A percentile compares a stretch with the other conserved stretches of the same genome.
These are phyloP conservation scores for Lachancea quebecensis DNA, from an alignment of 805 yeast species.

Conservation along the genomic window DNA sequence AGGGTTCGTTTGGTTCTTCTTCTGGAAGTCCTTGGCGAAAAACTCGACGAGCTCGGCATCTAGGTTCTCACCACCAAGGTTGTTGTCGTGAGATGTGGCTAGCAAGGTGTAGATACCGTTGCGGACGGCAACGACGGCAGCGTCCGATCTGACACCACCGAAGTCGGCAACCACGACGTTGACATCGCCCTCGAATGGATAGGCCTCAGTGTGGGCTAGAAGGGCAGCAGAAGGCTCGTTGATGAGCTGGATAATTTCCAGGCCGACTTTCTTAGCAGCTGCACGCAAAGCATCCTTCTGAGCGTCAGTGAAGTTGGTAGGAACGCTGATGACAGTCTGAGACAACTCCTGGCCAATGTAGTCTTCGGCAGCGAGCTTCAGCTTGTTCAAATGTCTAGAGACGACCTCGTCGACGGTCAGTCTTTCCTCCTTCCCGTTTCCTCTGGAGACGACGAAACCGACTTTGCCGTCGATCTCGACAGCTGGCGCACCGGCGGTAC, in stretches of 20 bases:
- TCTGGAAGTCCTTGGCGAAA: slow-evolving; percentile 91
- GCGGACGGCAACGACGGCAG: slow-evolving; percentile 86
- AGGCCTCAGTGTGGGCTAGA: slow-evolving; percentile 66
- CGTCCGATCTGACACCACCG: slow-evolving; percentile 94
- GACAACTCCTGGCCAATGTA: slow-evolving; percentile 76
- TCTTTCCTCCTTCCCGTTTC: slow-evolving; percentile 44
- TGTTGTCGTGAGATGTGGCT: slow-evolving; percentile 74
- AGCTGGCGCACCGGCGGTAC: slow-evolving; percentile 46
- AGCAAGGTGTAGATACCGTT: slow-evolving; percentile 89
- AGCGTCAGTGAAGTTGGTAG: slow-evolving; percentile 73
- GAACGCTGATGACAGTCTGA: slow-evolving; percentile 83
- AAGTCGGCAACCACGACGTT: slow-evolving; percentile 81
- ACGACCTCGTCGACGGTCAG: slow-evolving; percentile 72
- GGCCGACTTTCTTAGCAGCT: slow-evolving; percentile 63
- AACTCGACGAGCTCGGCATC: slow-evolving; percentile 74
- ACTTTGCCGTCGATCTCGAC: slow-evolving; percentile 48
- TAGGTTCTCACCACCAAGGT: slow-evolving; percentile 81
- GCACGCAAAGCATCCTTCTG: slow-evolving; percentile 60
- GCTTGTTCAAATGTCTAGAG: slow-evolving; percentile 73
- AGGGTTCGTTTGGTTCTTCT: slow-evolving; percentile 77
- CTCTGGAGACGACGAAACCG: slow-evolving; percentile 52
- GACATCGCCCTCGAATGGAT: slow-evolving; percentile 25
- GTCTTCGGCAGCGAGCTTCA: slow-evolving; percentile 86
- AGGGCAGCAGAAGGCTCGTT: slow-evolving; percentile 91
- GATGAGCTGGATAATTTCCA: slow-evolving; percentile 78